Evolutionary conservation across 768 basidiomycete species (phyloP).

Genomic region (Tricholoma terreum): DNA sequence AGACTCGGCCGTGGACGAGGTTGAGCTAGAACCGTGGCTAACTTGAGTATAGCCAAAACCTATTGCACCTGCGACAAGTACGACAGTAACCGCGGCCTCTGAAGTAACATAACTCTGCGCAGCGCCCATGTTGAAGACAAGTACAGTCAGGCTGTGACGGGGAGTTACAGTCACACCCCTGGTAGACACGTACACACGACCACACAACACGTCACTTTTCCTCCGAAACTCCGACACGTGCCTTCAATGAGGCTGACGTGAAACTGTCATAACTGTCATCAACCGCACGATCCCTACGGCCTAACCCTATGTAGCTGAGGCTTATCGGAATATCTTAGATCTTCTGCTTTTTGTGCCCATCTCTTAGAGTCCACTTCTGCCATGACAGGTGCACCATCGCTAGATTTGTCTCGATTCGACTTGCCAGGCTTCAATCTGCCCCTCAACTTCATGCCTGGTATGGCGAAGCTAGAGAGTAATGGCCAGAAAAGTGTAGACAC

Average conservation of each 20-base stretch:
- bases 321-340: no score
- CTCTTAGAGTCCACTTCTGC: no score
- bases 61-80: slow-evolving; percentile 39
- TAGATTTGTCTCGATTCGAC: neutral
- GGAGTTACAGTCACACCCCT: slow-evolving; percentile 4
- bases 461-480: neutral
- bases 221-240: no score
- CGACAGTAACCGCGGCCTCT: slow-evolving; percentile 35
- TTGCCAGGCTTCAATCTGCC: slow-evolving; percentile 1
- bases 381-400: no score
- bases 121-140: slow-evolving; percentile 38
- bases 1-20: neutral
- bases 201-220: slow-evolving; percentile 2
- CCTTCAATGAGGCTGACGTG: no score
- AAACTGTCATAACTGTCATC: no score
- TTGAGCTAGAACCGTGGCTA: slow-evolving; percentile 7
- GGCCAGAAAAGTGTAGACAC: no score
- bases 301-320: no score
- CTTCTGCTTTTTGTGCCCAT: no score
- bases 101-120: slow-evolving; percentile 41
- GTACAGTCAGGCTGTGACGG: slow-evolving; percentile 4
- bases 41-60: slow-evolving; percentile 37
- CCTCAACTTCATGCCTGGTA: neutral
- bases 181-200: slow-evolving; percentile 5
- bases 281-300: no score